These are phyloP conservation scores for Tillandsia fasciculata DNA, from an alignment of 176 grass and related monocot genomes.

Conservation along the genomic window DNA sequence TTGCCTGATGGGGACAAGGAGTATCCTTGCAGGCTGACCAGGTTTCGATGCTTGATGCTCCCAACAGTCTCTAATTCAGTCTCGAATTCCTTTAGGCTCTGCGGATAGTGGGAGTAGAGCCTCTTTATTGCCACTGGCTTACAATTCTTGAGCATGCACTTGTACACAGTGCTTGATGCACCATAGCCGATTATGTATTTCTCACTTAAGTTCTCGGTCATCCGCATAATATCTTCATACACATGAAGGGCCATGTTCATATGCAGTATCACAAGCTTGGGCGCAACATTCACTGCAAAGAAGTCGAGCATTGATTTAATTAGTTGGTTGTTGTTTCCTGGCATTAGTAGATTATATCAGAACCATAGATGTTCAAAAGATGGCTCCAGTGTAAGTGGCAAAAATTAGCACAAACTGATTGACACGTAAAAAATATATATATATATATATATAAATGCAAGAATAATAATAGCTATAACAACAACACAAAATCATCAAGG, in stretches of 20 bases:
- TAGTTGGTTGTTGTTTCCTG: neutral
- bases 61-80: slow-evolving; percentile 82
- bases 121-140: slow-evolving; percentile 80
- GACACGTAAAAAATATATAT: too few relatives aligned
- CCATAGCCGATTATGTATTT: slow-evolving; percentile 95
- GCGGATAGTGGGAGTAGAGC: slow-evolving; percentile 64
- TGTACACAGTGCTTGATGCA: slow-evolving; percentile 89
- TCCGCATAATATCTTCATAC: slow-evolving; percentile 91
- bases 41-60: slow-evolving; percentile 87
- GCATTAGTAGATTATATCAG: too few relatives aligned
- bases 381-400: too few relatives aligned
- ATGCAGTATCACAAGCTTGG: slow-evolving; percentile 88
- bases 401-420: too few relatives aligned
- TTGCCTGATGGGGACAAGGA: slow-evolving; percentile 81
- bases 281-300: slow-evolving; percentile 37
- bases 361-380: too few relatives aligned
- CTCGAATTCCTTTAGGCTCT: slow-evolving; percentile 81
- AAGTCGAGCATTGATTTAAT: slow-evolving; percentile 19
- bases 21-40: slow-evolving; percentile 84
- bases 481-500: neutral
- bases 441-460: too few relatives aligned
- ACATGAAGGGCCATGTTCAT: slow-evolving; percentile 97
- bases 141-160: slow-evolving; percentile 78
- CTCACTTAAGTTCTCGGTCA: slow-evolving; percentile 89
- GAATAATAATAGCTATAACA: neutral